Base-by-base conservation (phyloP, 805 yeast species). In the Starmera pachycereana region DNA sequence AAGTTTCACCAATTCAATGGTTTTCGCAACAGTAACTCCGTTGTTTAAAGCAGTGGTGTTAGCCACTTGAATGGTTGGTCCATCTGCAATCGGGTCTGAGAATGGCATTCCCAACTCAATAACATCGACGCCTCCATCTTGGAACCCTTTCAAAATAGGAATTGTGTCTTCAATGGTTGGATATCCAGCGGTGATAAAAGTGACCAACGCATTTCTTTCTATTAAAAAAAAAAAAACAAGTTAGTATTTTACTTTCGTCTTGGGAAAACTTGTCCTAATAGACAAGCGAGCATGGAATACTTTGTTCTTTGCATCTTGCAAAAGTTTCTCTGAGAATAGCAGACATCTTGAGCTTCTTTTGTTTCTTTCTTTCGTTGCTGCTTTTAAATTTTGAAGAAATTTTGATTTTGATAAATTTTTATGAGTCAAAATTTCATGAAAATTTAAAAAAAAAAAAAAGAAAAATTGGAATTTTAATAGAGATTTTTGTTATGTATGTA, bases 61-160 rank as follows among this genome's bases (percentile, higher is more conserved):
- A 32, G 97, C 87, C 29, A 68, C 78, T 66, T 92, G 98, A 54
- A 92, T 92, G 13, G 95, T 86, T 32, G 97, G 95, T 37, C 99
- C 99, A 61, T 92, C 99, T 29, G 97, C 99, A 59, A 92, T 88
- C 32, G 99, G 98, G 60, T 92, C 99, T 18, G 96, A 81, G 61
- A 92, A 92, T 37, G 99, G 99, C 58, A 92, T 66, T 46, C 99
- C 98, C 36, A 92, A 66, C 65, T 92, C 99, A 50, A 92, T 86
- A 45, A 92, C 74, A 57, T 92, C 97, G 32, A 84, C 94, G 42
- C 99, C 99, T 49, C 96, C 97, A 27, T 75, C 84, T 66, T 92
- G 97, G 66, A 92, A 76, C 18, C 92, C 90, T 58, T 79, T 74
- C 60, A 92, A 59, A 46, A 89, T 75, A 8, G 95, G 94, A 37